Conservation (phyloP, 306 rosid species). For the Erythrophleum fordii region DNA sequence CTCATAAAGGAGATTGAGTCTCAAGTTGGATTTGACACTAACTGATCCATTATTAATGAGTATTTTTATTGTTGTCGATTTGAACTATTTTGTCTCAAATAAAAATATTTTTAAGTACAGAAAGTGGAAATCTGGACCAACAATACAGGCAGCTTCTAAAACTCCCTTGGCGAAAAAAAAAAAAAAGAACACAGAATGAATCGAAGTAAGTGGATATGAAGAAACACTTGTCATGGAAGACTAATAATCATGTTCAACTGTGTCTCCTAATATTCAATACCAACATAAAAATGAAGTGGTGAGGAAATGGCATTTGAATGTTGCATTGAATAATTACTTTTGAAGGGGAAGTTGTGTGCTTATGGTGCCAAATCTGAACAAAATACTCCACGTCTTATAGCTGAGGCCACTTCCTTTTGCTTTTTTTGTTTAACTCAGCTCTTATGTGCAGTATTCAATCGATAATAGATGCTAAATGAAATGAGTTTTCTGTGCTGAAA, state of each 20-base stretch:
- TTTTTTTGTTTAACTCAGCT: not conserved
- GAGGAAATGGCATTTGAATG: slow-evolving; percentile 10
- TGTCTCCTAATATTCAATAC: not conserved
- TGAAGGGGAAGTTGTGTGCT: not conserved
- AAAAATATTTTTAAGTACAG: not conserved
- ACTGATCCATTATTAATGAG: not conserved
- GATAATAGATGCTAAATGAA: not conserved
- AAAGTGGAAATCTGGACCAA: not conserved
- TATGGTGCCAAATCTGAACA: too few species aligned
- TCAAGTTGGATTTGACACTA: slow-evolving; percentile 12
- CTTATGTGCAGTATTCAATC: not conserved
- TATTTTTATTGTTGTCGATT: not conserved
- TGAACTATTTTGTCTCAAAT: not conserved
- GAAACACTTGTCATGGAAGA: not conserved
- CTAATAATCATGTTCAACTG: not conserved
- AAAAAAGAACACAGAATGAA: slow-evolving; percentile 10
- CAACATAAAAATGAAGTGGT: not conserved
- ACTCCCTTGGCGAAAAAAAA: not conserved
- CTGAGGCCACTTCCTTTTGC: not conserved
- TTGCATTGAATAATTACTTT: not conserved
- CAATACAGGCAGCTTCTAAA: not conserved
- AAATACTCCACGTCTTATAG: slow-evolving; percentile 10
- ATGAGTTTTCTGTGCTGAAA: slow-evolving; percentile 11
- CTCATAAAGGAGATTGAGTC: slow-evolving; percentile 1
- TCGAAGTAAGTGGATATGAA: not conserved